A percentile compares a stretch with the other conserved stretches of the same genome.
phyloP scores from a whole-genome alignment of 305 asterid species.

The Fraxinus velutina region DNA sequence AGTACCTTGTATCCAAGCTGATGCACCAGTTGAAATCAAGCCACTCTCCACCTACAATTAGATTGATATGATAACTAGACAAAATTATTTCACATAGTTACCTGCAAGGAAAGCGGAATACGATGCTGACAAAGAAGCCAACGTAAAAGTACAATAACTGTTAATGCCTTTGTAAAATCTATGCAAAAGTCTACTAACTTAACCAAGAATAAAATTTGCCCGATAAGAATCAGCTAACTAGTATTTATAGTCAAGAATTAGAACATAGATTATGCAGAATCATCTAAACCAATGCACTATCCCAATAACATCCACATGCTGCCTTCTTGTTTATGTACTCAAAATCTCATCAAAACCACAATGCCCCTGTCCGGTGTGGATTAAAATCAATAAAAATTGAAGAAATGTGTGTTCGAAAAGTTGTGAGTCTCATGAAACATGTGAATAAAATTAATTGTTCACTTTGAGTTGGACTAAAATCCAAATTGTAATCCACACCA shows the following conservation, averaged over 20 bases:
- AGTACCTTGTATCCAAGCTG: constrained; percentile 74
- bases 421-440: not conserved
- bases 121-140: not conserved
- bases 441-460: not conserved
- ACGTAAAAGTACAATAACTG: not conserved
- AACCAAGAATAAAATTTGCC: not conserved
- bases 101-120: constrained; percentile 10
- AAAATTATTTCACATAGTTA: constrained; percentile 18
- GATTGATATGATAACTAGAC: not conserved
- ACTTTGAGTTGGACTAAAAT: not conserved
- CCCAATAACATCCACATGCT: not conserved
- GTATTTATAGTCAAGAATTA: not conserved
- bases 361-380: not conserved
- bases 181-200: not conserved
- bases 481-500: not conserved
- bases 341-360: not conserved
- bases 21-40: constrained; percentile 73
- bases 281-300: not conserved
- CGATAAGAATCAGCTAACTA: not conserved
- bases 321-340: not conserved
- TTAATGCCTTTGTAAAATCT: not conserved
- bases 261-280: not conserved
- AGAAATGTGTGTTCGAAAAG: not conserved
- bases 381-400: too few relatives aligned
- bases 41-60: constrained; percentile 69